Conservation (phyloP, 1,284 basidiomycete genomes). For the Phylloporus sp. region DNA sequence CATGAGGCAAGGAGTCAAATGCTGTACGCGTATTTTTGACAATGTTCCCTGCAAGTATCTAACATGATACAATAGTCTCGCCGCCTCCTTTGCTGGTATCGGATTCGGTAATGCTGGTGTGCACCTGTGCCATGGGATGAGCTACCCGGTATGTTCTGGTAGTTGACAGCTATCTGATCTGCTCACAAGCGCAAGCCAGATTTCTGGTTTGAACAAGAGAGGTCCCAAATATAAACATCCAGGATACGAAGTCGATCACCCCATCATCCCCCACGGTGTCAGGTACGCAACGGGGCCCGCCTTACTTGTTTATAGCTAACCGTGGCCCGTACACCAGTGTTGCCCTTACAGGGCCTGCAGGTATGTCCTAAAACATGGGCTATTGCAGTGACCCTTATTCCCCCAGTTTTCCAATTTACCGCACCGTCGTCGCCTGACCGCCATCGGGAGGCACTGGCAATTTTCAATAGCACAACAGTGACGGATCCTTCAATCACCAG, state of each 20-base stretch:
- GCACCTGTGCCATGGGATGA: conserved; percentile 88
- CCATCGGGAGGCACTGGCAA: conserved; percentile 86
- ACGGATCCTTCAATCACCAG: conserved; percentile 72
- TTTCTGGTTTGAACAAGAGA: conserved; percentile 94
- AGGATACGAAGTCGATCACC: conserved; percentile 79
- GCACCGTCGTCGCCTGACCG: conserved; percentile 89
- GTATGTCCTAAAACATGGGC: conserved; percentile 38
- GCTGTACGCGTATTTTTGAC: conserved; percentile 59
- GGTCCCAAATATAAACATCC: conserved; percentile 89
- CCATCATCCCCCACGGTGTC: conserved; percentile 93
- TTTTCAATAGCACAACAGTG: conserved; percentile 74
- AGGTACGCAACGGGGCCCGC: conserved; percentile 49
- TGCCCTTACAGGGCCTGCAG: conserved; percentile 87
- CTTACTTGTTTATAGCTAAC: not conserved
- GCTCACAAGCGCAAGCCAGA: conserved; percentile 49
- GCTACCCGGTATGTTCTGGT: conserved; percentile 65
- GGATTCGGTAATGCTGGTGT: conserved; percentile 97
- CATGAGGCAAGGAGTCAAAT: conserved; percentile 88
- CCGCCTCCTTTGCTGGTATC: conserved; percentile 92
- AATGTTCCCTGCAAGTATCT: not conserved
- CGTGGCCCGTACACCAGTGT: conserved; percentile 49
- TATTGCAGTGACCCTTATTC: conserved; percentile 1
- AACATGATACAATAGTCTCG: conserved; percentile 54
- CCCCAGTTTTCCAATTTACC: conserved; percentile 88
- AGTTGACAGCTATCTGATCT: conserved; percentile 4